Percentiles rank a stretch among this genome's conserved stretches.
Evolutionary conservation across 2,329 filamentous ascomycete species (phyloP).

Genomic region (Talaromyces islandicus): DNA sequence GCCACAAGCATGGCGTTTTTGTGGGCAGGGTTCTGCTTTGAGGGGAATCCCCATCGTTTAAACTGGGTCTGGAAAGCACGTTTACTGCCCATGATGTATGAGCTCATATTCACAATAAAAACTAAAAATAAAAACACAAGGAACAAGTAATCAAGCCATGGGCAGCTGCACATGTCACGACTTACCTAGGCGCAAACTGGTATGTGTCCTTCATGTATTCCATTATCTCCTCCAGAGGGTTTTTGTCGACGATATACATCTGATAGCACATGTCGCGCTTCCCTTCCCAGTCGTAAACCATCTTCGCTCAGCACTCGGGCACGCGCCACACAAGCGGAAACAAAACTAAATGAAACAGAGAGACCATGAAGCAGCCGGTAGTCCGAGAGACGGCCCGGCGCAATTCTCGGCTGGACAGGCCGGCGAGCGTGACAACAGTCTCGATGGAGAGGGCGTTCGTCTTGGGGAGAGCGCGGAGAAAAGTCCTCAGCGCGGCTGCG

Average conservation of each 20-base stretch:
- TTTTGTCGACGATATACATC: slow-evolving; percentile 72
- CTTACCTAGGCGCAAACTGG: slow-evolving; percentile 66
- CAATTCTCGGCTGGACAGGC: not conserved
- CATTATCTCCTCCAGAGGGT: slow-evolving; percentile 68
- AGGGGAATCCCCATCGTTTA: slow-evolving; percentile 72
- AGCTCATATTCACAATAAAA: not conserved
- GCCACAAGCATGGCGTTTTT: slow-evolving; percentile 62
- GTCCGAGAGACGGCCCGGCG: not conserved
- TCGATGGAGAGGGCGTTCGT: not conserved
- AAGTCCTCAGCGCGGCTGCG: not conserved
- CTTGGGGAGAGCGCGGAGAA: slow-evolving; percentile 1
- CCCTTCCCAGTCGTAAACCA: slow-evolving; percentile 61
- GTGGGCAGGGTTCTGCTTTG: slow-evolving; percentile 65
- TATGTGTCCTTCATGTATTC: slow-evolving; percentile 60
- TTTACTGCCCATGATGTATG: slow-evolving; percentile 44
- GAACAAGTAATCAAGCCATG: not conserved
- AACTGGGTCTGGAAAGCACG: slow-evolving; percentile 72
- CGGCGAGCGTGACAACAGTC: not conserved
- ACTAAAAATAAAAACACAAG: not conserved
- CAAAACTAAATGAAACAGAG: not conserved
- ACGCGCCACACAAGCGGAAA: not conserved
- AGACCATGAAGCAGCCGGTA: not conserved
- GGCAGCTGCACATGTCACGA: slow-evolving; percentile 5
- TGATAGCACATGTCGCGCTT: slow-evolving; percentile 61
- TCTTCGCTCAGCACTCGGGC: slow-evolving; percentile 15